phyloP scores from a whole-genome alignment of 2,329 filamentous ascomycete species.

The Scytalidium lignicola region DNA sequence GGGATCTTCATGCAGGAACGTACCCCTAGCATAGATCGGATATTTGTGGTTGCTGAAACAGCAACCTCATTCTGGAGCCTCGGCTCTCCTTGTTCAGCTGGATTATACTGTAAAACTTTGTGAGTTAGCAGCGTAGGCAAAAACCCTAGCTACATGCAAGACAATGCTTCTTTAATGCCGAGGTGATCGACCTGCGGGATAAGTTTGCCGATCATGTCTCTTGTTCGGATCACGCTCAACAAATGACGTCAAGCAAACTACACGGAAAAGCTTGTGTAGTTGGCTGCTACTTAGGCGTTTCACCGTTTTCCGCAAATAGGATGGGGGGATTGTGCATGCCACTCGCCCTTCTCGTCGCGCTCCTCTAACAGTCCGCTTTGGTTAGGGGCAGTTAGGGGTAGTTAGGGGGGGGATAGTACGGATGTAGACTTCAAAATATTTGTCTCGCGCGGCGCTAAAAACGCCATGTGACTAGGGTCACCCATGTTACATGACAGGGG shows the following conservation, averaged over 20 bases:
- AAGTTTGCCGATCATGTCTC: background rate
- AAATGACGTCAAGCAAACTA: background rate
- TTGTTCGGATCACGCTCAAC: background rate
- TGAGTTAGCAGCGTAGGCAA: background rate
- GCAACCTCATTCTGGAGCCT: background rate
- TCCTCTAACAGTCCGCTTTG: too few relatives aligned
- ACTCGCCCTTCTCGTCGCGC: too few relatives aligned
- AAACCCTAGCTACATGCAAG: background rate
- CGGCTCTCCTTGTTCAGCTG: background rate
- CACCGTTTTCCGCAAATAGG: too few relatives aligned
- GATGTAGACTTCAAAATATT: too few relatives aligned
- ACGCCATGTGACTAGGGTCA: too few relatives aligned
- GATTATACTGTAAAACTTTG: background rate
- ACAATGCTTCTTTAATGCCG: background rate
- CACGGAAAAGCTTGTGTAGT: too few relatives aligned
- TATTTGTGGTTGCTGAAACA: background rate
- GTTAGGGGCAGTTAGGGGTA: too few relatives aligned
- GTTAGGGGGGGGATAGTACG: too few relatives aligned
- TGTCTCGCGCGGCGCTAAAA: too few relatives aligned
- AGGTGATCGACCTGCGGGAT: background rate
- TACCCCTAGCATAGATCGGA: background rate
- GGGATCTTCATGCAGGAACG: background rate
- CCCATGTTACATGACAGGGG: too few relatives aligned
- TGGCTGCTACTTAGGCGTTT: too few relatives aligned
- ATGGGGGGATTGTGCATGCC: too few relatives aligned